These are phyloP conservation scores for Neurospora tetraspora DNA, from an alignment of 495 filamentous ascomycete species.

Conservation along the genomic window DNA sequence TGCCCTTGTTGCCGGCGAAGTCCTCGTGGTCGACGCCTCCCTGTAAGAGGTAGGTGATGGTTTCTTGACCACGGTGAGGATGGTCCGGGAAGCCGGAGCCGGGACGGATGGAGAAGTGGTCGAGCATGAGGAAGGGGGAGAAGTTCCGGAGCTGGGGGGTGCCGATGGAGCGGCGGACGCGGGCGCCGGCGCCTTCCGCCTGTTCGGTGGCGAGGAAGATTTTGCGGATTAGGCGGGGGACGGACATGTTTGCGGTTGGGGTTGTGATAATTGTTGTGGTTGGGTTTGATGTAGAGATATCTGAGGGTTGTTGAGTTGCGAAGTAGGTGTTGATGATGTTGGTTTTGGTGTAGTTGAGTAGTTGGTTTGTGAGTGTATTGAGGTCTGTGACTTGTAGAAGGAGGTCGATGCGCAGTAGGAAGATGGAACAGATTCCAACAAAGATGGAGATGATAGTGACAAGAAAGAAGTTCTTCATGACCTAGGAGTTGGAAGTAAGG, in stretches of 20 bases:
- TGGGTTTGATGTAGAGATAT: neutral
- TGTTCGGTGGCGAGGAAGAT: constrained; percentile 79
- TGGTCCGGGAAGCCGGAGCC: constrained; percentile 53
- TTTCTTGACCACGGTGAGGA: constrained; percentile 50
- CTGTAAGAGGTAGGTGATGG: constrained; percentile 80
- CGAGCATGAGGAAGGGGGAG: constrained; percentile 93
- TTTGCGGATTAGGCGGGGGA: constrained; percentile 66
- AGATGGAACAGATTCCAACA: constrained; percentile 28
- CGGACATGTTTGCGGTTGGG: constrained; percentile 43
- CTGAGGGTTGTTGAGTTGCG: neutral
- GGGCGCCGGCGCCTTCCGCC: constrained; percentile 80
- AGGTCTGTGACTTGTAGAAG: constrained; percentile 17
- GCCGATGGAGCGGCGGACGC: constrained; percentile 82
- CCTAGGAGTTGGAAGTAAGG: neutral
- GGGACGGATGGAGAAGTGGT: constrained; percentile 75
- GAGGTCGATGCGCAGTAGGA: constrained; percentile 22
- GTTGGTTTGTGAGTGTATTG: constrained; percentile 6
- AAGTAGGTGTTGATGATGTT: neutral
- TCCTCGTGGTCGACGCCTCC: constrained; percentile 93
- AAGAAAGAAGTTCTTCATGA: constrained; percentile 23
- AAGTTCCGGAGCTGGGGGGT: constrained; percentile 77
- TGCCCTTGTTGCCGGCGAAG: constrained; percentile 81
- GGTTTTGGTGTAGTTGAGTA: neutral
- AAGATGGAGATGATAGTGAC: constrained; percentile 23
- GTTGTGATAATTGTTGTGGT: no score